These are phyloP conservation scores for Chaetomium globosum DNA, from an alignment of 2,329 filamentous ascomycete species.

Conservation along the genomic window DNA sequence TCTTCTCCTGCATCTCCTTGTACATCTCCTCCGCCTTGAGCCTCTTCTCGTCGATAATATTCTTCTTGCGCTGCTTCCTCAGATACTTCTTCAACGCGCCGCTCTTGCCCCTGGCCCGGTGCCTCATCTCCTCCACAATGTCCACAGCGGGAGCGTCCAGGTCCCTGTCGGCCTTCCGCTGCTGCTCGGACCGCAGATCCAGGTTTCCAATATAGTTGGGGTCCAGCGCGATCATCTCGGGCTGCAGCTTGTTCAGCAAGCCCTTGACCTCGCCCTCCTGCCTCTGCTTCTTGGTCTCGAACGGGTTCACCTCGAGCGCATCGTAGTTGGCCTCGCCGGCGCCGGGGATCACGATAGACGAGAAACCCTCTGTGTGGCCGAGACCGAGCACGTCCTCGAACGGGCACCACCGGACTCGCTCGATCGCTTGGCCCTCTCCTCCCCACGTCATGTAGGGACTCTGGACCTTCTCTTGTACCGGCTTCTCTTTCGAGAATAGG, in stretches of 20 bases:
- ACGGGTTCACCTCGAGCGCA: constrained; percentile 89
- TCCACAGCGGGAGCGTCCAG: constrained; percentile 69
- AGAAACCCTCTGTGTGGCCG: constrained; percentile 82
- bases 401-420: constrained; percentile 87
- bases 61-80: constrained; percentile 87
- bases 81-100: constrained; percentile 84
- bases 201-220: constrained; percentile 89
- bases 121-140: constrained; percentile 65
- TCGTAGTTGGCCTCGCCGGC: constrained; percentile 98
- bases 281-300: constrained; percentile 88
- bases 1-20: constrained; percentile 69
- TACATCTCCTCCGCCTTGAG: constrained; percentile 82
- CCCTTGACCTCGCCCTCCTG: constrained; percentile 89
- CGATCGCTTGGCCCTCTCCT: constrained; percentile 77
- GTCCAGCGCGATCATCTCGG: constrained; percentile 95
- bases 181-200: constrained; percentile 77
- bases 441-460: constrained; percentile 94
- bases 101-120: constrained; percentile 86
- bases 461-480: constrained; percentile 76
- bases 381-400: constrained; percentile 92
- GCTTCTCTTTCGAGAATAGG: constrained; percentile 73
- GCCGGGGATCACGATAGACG: constrained; percentile 85
- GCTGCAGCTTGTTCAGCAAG: constrained; percentile 90
- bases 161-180: constrained; percentile 75
- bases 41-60: constrained; percentile 94